Percentiles rank a stretch among this genome's conserved stretches.
phyloP scores from a whole-genome alignment of 129 eudicot species.

The Chrysanthemum seticuspe region DNA sequence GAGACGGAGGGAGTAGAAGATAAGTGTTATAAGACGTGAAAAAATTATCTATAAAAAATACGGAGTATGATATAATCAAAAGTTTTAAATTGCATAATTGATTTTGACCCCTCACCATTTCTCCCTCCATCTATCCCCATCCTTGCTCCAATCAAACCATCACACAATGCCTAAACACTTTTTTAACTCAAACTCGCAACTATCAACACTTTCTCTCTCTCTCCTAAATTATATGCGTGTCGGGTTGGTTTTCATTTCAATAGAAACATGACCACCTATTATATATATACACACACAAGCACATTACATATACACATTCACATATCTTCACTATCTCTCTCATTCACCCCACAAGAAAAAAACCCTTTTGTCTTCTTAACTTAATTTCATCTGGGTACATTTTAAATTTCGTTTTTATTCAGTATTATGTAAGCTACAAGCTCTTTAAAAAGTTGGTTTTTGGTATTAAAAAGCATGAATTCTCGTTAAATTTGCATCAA shows the following conservation, averaged over 20 bases:
- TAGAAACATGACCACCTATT: slow-evolving; percentile 26
- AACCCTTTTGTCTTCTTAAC: slow-evolving; percentile 21
- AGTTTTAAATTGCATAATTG: slow-evolving; percentile 16
- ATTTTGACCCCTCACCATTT: slow-evolving; percentile 9
- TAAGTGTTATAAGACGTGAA: too few relatives aligned
- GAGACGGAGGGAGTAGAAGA: too few relatives aligned
- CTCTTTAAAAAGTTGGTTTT: neutral
- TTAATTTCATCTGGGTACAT: slow-evolving; percentile 19
- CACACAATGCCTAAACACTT: neutral
- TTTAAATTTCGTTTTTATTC: slow-evolving; percentile 13
- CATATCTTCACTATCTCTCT: slow-evolving; percentile 38
- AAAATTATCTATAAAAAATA: too few relatives aligned
- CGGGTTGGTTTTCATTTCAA: slow-evolving; percentile 24
- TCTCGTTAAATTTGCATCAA: slow-evolving; percentile 22
- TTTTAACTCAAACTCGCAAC: neutral
- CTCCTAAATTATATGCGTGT: slow-evolving; percentile 26
- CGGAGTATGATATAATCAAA: neutral
- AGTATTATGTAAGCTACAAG: slow-evolving; percentile 21
- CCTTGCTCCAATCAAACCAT: slow-evolving; percentile 10
- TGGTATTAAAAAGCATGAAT: neutral
- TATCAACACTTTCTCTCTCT: slow-evolving; percentile 18
- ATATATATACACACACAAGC: slow-evolving; percentile 32
- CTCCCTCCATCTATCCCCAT: neutral
- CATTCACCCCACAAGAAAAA: slow-evolving; percentile 31
- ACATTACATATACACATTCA: slow-evolving; percentile 10